Conservation (phyloP, 2,329 filamentous ascomycete species). For the Teratosphaeriaceae sp. region DNA sequence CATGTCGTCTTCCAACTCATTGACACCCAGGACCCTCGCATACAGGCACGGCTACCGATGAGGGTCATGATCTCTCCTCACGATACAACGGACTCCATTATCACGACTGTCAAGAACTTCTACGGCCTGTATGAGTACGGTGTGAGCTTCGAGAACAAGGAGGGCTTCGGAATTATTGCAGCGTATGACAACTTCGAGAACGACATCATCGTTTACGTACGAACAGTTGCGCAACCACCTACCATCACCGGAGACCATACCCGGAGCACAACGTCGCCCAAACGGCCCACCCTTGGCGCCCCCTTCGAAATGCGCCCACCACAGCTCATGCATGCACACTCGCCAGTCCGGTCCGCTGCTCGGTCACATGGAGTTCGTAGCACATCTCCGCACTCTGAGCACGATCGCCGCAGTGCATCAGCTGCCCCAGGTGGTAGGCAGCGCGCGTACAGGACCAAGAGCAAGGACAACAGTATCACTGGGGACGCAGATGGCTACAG, state of each 20-base stretch:
- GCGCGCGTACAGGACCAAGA: slow-evolving; percentile 49
- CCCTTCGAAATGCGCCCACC: slow-evolving; percentile 58
- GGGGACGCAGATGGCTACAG: slow-evolving; percentile 71
- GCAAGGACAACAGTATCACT: slow-evolving; percentile 45
- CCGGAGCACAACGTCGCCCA: slow-evolving; percentile 36
- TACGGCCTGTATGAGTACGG: slow-evolving; percentile 89
- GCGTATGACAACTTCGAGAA: slow-evolving; percentile 92
- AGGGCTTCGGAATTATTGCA: slow-evolving; percentile 86
- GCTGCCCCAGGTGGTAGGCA: slow-evolving; percentile 52
- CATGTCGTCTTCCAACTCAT: slow-evolving; percentile 74
- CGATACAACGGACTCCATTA: slow-evolving; percentile 95
- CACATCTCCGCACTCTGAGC: slow-evolving; percentile 61
- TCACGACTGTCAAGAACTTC: slow-evolving; percentile 98
- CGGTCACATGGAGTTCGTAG: slow-evolving; percentile 70
- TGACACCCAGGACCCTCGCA: slow-evolving; percentile 28
- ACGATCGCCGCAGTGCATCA: slow-evolving; percentile 71
- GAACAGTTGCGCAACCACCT: slow-evolving; percentile 34
- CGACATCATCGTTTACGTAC: slow-evolving; percentile 89
- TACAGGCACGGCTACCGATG: slow-evolving; percentile 67
- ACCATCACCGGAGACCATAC: slow-evolving; percentile 15
- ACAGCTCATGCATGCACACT: slow-evolving; percentile 53
- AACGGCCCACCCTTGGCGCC: slow-evolving; percentile 54
- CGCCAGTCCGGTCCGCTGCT: slow-evolving; percentile 61
- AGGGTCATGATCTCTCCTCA: slow-evolving; percentile 88
- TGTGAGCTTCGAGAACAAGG: slow-evolving; percentile 89